phyloP scores from a whole-genome alignment of 2,329 filamentous ascomycete genomes.

The Curvularia sp. region DNA sequence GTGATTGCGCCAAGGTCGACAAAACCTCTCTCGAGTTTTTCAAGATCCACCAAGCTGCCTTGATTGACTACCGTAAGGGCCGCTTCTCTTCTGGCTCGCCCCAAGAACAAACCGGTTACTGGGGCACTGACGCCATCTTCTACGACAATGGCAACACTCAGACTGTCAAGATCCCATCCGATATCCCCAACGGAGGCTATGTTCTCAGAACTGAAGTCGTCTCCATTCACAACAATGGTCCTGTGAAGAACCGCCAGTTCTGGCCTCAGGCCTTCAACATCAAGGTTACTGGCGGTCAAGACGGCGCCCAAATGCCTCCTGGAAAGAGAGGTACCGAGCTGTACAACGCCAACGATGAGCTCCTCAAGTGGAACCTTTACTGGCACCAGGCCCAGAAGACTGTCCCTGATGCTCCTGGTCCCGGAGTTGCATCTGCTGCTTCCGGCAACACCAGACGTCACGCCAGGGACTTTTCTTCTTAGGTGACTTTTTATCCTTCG shows the following conservation, averaged over 20 bases:
- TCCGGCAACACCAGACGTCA: slow-evolving; percentile 27
- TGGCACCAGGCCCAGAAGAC: slow-evolving; percentile 39
- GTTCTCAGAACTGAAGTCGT: slow-evolving; percentile 47
- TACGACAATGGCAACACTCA: slow-evolving; percentile 45
- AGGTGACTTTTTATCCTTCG: not conserved
- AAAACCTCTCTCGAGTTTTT: slow-evolving; percentile 44
- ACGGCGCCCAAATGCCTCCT: slow-evolving; percentile 31
- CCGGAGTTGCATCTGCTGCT: slow-evolving; percentile 30
- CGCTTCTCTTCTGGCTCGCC: slow-evolving; percentile 34
- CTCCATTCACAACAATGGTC: slow-evolving; percentile 48
- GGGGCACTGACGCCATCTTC: slow-evolving; percentile 47
- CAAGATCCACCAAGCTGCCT: slow-evolving; percentile 44
- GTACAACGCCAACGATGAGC: slow-evolving; percentile 36
- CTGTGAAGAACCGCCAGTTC: slow-evolving; percentile 42
- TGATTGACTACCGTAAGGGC: slow-evolving; percentile 40
- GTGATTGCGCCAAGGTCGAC: slow-evolving; percentile 44
- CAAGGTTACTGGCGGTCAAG: slow-evolving; percentile 42
- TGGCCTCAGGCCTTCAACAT: slow-evolving; percentile 50
- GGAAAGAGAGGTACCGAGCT: slow-evolving; percentile 44
- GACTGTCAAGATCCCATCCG: slow-evolving; percentile 42
- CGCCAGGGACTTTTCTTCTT: slow-evolving; percentile 39
- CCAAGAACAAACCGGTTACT: slow-evolving; percentile 38
- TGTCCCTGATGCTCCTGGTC: slow-evolving; percentile 32
- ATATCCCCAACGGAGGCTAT: slow-evolving; percentile 46
- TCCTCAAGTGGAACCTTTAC: slow-evolving; percentile 43